These are phyloP conservation scores for Moesziomyces globuligerus DNA, from an alignment of 1,284 basidiomycete species.

Conservation along the genomic window DNA sequence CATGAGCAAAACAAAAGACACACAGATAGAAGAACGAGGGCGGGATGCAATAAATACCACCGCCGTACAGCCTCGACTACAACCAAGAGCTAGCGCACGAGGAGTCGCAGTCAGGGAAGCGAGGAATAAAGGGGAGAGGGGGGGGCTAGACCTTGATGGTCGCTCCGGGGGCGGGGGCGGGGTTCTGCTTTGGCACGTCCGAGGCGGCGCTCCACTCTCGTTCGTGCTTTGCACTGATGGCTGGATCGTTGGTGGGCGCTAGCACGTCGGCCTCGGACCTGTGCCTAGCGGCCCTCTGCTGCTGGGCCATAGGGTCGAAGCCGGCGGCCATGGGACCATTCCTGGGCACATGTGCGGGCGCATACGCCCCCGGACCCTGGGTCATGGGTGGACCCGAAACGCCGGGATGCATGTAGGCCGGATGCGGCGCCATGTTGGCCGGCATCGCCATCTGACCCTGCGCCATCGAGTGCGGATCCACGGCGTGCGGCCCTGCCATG, in stretches of 20 bases:
- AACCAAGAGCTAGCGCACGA: too few relatives aligned
- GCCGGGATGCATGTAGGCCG: constrained; percentile 47
- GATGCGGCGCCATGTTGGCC: constrained; percentile 39
- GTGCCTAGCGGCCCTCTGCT: constrained; percentile 12
- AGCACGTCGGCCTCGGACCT: constrained; percentile 27
- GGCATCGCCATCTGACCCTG: constrained; percentile 31
- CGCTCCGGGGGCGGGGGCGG: neutral
- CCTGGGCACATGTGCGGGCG: constrained; percentile 23
- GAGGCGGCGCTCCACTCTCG: constrained; percentile 31
- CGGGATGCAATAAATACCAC: too few relatives aligned
- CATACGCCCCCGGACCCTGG: constrained; percentile 29
- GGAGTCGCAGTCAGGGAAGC: too few relatives aligned
- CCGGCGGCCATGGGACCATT: constrained; percentile 13
- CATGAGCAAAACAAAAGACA: too few relatives aligned
- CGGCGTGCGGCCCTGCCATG: constrained; percentile 29
- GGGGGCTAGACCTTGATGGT: constrained; percentile 15
- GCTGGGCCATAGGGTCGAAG: constrained; percentile 5
- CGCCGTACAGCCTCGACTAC: too few relatives aligned
- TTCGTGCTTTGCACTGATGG: constrained; percentile 20
- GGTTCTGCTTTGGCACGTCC: neutral
- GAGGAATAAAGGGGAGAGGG: neutral
- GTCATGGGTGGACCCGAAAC: constrained; percentile 23
- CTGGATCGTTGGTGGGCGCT: constrained; percentile 2
- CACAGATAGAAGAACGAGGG: too few relatives aligned
- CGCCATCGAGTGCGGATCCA: constrained; percentile 26